These are phyloP conservation scores for Penicillium freii DNA, from an alignment of 2,329 filamentous ascomycete genomes.

Conservation along the genomic window DNA sequence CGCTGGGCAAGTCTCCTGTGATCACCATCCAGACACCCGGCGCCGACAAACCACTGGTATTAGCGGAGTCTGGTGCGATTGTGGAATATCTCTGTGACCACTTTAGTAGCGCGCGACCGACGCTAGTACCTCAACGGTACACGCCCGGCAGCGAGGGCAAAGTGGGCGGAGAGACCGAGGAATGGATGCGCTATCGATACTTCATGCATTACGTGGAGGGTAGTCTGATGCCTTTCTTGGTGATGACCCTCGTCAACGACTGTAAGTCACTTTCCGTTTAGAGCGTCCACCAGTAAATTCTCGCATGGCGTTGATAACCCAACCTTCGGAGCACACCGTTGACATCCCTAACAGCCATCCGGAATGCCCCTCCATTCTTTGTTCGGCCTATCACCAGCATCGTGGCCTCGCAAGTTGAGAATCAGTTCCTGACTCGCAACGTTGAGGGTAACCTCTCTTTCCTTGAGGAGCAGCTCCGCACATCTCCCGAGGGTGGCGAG, in stretches of 20 bases:
- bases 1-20: constrained; percentile 82
- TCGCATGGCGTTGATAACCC: background rate
- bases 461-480: constrained; percentile 46
- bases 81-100: constrained; percentile 76
- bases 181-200: constrained; percentile 63
- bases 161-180: constrained; percentile 58
- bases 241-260: constrained; percentile 62
- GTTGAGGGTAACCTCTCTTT: constrained; percentile 45
- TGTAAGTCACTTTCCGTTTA: constrained; percentile 41
- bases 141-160: constrained; percentile 52
- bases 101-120: constrained; percentile 46
- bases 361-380: constrained; percentile 59
- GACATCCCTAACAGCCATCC: constrained; percentile 15
- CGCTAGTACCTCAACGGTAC: constrained; percentile 54
- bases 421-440: constrained; percentile 42
- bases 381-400: constrained; percentile 61
- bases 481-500: constrained; percentile 39
- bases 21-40: constrained; percentile 60
- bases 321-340: background rate
- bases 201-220: constrained; percentile 85
- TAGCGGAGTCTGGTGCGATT: constrained; percentile 81
- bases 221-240: constrained; percentile 70
- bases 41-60: constrained; percentile 53
- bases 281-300: background rate
- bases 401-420: constrained; percentile 50